Evolutionary conservation across 768 basidiomycete genomes (phyloP).

Genomic region (Agrocybe praecox): DNA sequence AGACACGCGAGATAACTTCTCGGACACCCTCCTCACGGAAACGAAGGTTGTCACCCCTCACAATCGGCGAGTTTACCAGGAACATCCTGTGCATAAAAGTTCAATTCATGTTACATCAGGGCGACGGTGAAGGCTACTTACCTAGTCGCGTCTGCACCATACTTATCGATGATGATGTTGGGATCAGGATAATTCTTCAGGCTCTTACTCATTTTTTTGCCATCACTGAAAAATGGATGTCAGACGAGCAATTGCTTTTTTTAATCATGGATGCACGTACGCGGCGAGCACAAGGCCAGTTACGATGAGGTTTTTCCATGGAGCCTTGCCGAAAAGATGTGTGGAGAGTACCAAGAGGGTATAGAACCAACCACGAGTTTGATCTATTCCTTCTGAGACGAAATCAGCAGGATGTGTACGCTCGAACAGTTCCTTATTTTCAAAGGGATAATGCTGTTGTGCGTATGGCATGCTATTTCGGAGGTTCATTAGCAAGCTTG

Average conservation of each 20-base stretch:
- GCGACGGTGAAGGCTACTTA: conserved; percentile 27
- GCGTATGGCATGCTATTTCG: conserved; percentile 92
- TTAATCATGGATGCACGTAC: conserved; percentile 48
- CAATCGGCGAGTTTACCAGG: conserved; percentile 98
- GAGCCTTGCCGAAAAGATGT: conserved; percentile 89
- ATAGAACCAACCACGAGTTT: conserved; percentile 99
- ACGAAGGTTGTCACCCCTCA: conserved; percentile 94
- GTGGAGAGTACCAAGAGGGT: conserved; percentile 95
- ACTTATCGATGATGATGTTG: conserved; percentile 83
- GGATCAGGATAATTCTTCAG: conserved; percentile 97
- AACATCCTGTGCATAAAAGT: conserved; percentile 70
- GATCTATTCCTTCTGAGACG: conserved; percentile 97
- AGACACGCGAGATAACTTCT: conserved; percentile 94
- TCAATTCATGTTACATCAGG: not conserved
- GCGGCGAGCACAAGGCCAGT: conserved; percentile 94
- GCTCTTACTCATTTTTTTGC: conserved; percentile 99
- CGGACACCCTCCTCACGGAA: conserved; percentile 99
- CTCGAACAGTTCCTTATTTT: conserved; percentile 90
- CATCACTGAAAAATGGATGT: conserved; percentile 59
- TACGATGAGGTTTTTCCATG: conserved; percentile 98
- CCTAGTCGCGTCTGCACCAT: conserved; percentile 96
- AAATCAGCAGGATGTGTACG: conserved; percentile 92
- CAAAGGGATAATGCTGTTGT: conserved; percentile 96
- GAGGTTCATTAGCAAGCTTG: conserved; percentile 3
- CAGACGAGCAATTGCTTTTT: not conserved